Evolutionary conservation across 352 stramenopile genomes (phyloP).

Genomic region (Phytophthora ohioensis): DNA sequence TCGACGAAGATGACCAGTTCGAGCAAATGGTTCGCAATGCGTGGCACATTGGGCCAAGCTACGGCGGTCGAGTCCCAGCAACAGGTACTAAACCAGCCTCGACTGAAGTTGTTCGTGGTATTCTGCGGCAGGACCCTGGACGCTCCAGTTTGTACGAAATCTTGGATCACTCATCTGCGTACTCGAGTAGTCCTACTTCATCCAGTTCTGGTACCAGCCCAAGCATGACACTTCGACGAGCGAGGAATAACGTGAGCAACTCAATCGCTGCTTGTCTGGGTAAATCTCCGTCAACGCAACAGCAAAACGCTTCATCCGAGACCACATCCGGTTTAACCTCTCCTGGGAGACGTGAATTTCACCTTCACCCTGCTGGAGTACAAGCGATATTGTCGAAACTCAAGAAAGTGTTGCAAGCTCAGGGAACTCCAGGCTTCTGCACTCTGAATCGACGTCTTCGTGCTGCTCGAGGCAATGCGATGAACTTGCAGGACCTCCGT

Average conservation of each 20-base stretch:
- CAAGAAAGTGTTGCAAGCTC: conserved; percentile 57
- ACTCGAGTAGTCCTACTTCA: conserved; percentile 1
- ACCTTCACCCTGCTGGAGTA: conserved; percentile 54
- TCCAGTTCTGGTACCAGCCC: conserved; percentile 25
- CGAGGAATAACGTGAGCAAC: conserved; percentile 60
- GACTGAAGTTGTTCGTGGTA: conserved; percentile 30
- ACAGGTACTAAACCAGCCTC: background rate
- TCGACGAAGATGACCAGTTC: conserved; percentile 95
- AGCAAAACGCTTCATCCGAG: conserved; percentile 10
- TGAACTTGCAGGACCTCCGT: conserved; percentile 85
- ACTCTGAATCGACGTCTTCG: conserved; percentile 61
- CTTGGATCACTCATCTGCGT: conserved; percentile 58
- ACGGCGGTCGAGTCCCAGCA: conserved; percentile 23
- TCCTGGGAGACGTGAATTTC: conserved; percentile 33
- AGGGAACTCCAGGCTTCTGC: conserved; percentile 79
- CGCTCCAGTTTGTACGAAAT: conserved; percentile 64
- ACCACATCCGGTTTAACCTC: conserved; percentile 18
- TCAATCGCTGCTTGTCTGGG: conserved; percentile 64
- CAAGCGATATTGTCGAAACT: conserved; percentile 66
- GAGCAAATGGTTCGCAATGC: conserved; percentile 93
- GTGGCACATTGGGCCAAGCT: conserved; percentile 69
- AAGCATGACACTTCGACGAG: conserved; percentile 38
- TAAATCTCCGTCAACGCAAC: conserved; percentile 16
- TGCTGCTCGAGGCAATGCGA: conserved; percentile 51
- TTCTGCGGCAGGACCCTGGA: conserved; percentile 14